A percentile compares a stretch with the other conserved stretches of the same genome.
phyloP scores from a whole-genome alignment of 73 alveolate genomes.

The Paramecium pentaurelia region DNA sequence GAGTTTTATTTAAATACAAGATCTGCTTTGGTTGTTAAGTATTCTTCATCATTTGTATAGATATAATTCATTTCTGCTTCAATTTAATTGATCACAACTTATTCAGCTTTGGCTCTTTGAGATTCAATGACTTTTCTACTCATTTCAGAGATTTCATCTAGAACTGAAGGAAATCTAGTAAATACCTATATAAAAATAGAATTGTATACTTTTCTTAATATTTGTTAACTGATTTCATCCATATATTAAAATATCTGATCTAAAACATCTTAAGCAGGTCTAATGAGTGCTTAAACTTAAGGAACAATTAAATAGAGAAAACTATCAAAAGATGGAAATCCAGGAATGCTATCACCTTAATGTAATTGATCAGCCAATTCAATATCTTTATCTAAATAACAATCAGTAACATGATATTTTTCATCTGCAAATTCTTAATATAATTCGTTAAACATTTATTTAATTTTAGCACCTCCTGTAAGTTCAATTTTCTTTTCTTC shows the following conservation, averaged over 20 bases:
- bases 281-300: slow-evolving; percentile 72
- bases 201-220: slow-evolving; percentile 12
- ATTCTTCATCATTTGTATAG: slow-evolving; percentile 90
- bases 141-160: slow-evolving; percentile 68
- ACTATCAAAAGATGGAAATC: slow-evolving; percentile 70
- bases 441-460: slow-evolving; percentile 9
- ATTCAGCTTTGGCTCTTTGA: slow-evolving; percentile 38
- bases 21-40: slow-evolving; percentile 82
- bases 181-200: slow-evolving; percentile 47
- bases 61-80: slow-evolving; percentile 89
- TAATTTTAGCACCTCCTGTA: slow-evolving; percentile 72
- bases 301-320: slow-evolving; percentile 65
- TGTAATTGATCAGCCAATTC: slow-evolving; percentile 59
- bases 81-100: slow-evolving; percentile 68
- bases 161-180: slow-evolving; percentile 73
- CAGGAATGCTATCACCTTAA: slow-evolving; percentile 72
- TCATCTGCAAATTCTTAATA: slow-evolving; percentile 2
- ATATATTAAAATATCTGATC: slow-evolving; percentile 64
- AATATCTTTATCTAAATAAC: slow-evolving; percentile 66
- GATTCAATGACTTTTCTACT: slow-evolving; percentile 47
- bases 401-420: slow-evolving; percentile 48
- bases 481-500: slow-evolving; percentile 41
- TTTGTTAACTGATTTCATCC: slow-evolving; percentile 66
- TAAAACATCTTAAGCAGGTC: slow-evolving; percentile 75
- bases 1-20: slow-evolving; percentile 68